Evolutionary conservation across 768 basidiomycete species (phyloP).

Genomic region (Pleurotus salmoneostramineus): DNA sequence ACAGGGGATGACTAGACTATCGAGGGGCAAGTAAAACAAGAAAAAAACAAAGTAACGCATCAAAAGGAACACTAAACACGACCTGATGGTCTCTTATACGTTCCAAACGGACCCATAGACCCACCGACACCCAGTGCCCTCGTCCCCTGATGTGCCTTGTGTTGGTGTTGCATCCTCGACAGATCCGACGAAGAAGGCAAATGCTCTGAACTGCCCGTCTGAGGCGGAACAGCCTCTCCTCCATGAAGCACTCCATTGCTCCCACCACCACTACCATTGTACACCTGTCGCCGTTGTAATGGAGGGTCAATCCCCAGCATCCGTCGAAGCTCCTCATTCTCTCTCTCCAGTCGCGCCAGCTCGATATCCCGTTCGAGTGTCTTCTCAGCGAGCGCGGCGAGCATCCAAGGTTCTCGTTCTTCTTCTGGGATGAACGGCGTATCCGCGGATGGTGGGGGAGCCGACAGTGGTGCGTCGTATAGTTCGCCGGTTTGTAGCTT

Average conservation of each 20-base stretch:
- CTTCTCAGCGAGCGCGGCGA: conserved; percentile 49
- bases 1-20: too few species aligned
- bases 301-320: conserved; percentile 53
- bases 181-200: neutral
- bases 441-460: conserved; percentile 8
- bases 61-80: conserved; percentile 8
- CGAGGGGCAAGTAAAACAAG: too few species aligned
- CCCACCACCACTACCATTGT: neutral
- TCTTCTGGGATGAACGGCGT: conserved; percentile 17
- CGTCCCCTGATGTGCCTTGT: neutral
- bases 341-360: conserved; percentile 78
- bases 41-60: too few species aligned
- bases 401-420: conserved; percentile 35
- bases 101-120: conserved; percentile 38
- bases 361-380: conserved; percentile 90
- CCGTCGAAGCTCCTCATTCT: conserved; percentile 78
- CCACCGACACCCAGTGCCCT: neutral
- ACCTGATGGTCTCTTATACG: conserved; percentile 31
- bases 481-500: conserved; percentile 71
- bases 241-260: conserved; percentile 1
- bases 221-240: neutral
- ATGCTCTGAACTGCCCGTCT: neutral
- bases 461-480: conserved; percentile 18
- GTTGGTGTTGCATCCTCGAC: neutral
- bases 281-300: conserved; percentile 15